phyloP scores from a whole-genome alignment of 108 stramenopile genomes.

The Pseudonitzschia delicatissima region DNA sequence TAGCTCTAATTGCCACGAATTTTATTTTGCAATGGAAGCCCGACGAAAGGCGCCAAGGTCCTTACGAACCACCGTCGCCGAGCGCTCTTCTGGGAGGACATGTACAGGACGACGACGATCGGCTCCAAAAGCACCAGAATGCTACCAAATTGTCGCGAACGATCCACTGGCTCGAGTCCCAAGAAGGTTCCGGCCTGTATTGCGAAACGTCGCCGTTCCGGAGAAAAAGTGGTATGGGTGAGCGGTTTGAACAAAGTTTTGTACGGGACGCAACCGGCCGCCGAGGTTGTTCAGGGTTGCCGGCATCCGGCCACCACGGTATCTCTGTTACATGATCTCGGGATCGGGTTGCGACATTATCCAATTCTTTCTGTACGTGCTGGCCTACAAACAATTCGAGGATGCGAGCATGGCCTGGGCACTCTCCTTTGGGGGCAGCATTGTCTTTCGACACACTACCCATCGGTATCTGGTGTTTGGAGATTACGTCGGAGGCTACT shows the following conservation, averaged over 20 bases:
- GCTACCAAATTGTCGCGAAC: neutral
- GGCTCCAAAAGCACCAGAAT: neutral
- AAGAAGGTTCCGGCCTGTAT: neutral
- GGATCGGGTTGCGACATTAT: conserved; percentile 47
- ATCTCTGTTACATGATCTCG: conserved; percentile 53
- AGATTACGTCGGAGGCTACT: conserved; percentile 65
- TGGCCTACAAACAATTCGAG: conserved; percentile 20
- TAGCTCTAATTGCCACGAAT: too few species aligned
- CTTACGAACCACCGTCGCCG: neutral
- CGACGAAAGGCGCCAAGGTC: neutral
- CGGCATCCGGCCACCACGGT: conserved; percentile 42
- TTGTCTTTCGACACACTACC: conserved; percentile 59
- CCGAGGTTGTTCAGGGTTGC: conserved; percentile 37
- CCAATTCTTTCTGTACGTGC: conserved; percentile 40
- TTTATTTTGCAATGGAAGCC: neutral
- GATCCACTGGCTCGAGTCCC: conserved; percentile 2
- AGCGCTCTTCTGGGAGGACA: neutral
- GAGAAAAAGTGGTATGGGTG: conserved; percentile 10
- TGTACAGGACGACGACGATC: neutral
- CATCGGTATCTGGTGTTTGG: conserved; percentile 79
- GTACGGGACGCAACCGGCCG: conserved; percentile 43
- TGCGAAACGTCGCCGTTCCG: conserved; percentile 1
- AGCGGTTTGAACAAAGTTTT: conserved; percentile 42
- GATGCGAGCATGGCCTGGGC: conserved; percentile 61
- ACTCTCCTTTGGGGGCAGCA: conserved; percentile 43